Base-by-base conservation (phyloP, 495 filamentous ascomycete genomes). In the Penicillium mononematosum region DNA sequence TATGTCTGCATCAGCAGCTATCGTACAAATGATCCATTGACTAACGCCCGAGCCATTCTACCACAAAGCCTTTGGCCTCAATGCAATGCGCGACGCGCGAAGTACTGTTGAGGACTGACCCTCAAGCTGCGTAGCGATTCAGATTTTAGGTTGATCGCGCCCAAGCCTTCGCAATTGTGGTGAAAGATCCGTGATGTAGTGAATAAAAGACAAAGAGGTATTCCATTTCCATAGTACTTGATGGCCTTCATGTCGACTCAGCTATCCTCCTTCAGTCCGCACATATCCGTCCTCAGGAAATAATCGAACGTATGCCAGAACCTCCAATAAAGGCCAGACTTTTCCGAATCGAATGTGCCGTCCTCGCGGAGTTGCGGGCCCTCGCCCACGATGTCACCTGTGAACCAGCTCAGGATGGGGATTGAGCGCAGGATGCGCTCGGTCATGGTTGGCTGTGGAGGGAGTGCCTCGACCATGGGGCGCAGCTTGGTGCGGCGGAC, bases 321-420 rank as follows among this genome's bases (percentile, higher is more conserved):
- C 20, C 74, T 81, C 91, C 91, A 96, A 71, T 92, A 95, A 42
- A 86, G 67, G 56, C 85, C 89, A 3, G 91, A 91, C 57, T 78
- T 82, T 38, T 78, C 81, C 71, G 82, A 87, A 62, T 96, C 91
- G 58, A 95, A 92, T 2, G 83, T 81, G n/a, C 90, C 91, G 46
- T 84, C 75, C n/a, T 92, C 90, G 34, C 78, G 84, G 42, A 89
- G 79, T 39, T 89, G 88, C 20, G 92, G 85, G 50, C 85, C 82
- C 59, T 85, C 85, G 4, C 91, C 91, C 53, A 95, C 92, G 55
- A 94, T 84, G 57, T 90, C 88, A 27, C 87, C 83, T 5, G 82
- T 86, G 59, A 92, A 87, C 82, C 86, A 88, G 54, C 76, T 81
- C 50, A 88, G 64, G 46, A 88, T 73, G 1, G 87, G 85, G 34